A percentile compares a stretch with the other conserved stretches of the same genome.
Conservation (phyloP, 2,329 filamentous ascomycete genomes). For the Bipolaris zeicola region DNA sequence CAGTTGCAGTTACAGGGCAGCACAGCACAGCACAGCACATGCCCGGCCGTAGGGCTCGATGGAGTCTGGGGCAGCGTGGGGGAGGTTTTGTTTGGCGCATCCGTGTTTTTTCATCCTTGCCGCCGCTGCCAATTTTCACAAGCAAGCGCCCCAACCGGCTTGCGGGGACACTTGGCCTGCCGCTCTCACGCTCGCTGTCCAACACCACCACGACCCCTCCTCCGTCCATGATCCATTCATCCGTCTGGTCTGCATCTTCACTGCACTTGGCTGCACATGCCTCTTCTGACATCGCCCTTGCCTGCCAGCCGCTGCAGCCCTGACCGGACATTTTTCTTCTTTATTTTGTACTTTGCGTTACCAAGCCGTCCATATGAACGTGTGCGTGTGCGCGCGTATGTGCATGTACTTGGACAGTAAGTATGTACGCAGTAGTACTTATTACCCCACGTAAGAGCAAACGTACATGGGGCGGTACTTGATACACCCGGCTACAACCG, state of each 20-base stretch:
- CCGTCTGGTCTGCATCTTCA: background rate
- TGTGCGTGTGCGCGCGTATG: background rate
- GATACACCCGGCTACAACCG: slow-evolving; percentile 3
- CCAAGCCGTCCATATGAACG: background rate
- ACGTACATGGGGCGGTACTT: too few species aligned
- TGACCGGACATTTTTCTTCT: background rate
- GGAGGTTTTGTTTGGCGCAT: slow-evolving; percentile 27
- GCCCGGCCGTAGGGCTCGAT: background rate
- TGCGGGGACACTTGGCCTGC: slow-evolving; percentile 31
- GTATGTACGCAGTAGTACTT: too few species aligned
- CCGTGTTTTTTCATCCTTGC: slow-evolving; percentile 12
- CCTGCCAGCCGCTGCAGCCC: slow-evolving; percentile 13
- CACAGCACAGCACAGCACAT: too few species aligned
- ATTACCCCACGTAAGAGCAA: too few species aligned
- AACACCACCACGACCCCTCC: background rate
- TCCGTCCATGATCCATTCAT: background rate
- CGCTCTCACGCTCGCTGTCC: background rate
- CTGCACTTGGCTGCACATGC: slow-evolving; percentile 23
- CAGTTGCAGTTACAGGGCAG: too few species aligned
- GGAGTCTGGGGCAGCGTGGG: slow-evolving; percentile 4
- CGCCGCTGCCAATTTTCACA: slow-evolving; percentile 23
- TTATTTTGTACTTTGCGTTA: background rate
- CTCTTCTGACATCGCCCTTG: slow-evolving; percentile 12
- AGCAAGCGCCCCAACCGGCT: slow-evolving; percentile 40
- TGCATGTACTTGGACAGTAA: background rate